phyloP scores from a whole-genome alignment of 345 rosid genomes.

The Eutrema yunnanense region DNA sequence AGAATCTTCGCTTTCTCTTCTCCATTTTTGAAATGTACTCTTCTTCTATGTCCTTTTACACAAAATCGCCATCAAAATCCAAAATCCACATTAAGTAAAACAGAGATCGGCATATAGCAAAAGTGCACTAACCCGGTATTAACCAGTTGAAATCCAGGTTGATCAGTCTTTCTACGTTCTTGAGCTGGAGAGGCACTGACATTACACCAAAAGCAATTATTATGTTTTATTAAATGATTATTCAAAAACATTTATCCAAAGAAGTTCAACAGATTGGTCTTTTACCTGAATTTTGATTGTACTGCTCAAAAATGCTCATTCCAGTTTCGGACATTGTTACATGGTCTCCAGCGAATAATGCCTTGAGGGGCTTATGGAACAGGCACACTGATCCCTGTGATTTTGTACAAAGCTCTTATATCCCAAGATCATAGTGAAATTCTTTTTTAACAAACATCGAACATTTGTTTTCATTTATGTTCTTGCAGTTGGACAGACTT shows the following conservation, averaged over 20 bases:
- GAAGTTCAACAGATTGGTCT: background rate
- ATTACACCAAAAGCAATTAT: background rate
- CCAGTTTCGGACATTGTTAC: conserved; percentile 18
- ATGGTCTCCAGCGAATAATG: conserved; percentile 32
- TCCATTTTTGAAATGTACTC: conserved; percentile 24
- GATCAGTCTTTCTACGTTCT: conserved; percentile 21
- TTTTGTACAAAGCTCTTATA: background rate
- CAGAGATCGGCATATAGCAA: background rate
- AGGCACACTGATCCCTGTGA: conserved; percentile 31
- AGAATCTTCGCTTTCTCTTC: conserved; percentile 22
- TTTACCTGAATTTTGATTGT: conserved; percentile 29
- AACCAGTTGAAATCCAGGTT: conserved; percentile 28
- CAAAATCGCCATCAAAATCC: background rate
- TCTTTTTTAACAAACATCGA: background rate
- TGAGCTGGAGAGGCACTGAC: conserved; percentile 31
- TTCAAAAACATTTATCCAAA: background rate
- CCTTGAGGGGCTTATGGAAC: conserved; percentile 28
- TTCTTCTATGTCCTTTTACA: conserved; percentile 26
- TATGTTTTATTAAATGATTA: background rate
- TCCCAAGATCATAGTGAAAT: background rate
- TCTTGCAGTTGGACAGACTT: conserved; percentile 22
- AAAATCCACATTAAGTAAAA: background rate
- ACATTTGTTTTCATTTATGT: background rate
- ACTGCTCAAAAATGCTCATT: conserved; percentile 26
- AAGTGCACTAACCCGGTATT: conserved; percentile 21